These are phyloP conservation scores for Neurospora cerealis DNA, from an alignment of 495 filamentous ascomycete genomes.

Conservation along the genomic window DNA sequence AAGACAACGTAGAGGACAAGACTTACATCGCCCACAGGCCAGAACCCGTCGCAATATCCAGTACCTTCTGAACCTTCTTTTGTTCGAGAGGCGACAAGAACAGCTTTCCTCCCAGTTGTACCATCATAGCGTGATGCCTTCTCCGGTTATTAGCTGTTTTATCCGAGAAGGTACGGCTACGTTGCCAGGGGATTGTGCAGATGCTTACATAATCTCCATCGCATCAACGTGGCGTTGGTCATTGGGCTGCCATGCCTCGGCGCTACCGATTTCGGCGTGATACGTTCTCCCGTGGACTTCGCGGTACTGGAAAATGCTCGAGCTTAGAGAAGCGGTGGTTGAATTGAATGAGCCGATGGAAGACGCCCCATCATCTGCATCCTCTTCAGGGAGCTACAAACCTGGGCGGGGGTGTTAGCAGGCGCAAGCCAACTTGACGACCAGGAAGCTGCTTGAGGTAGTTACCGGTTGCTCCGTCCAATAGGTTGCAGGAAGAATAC, in stretches of 20 bases:
- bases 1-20: background rate
- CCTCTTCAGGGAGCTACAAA: background rate
- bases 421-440: background rate
- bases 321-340: background rate
- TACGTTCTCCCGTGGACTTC: constrained; percentile 2
- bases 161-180: background rate
- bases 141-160: background rate
- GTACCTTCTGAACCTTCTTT: constrained; percentile 34
- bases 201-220: constrained; percentile 18
- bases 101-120: constrained; percentile 23
- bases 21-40: constrained; percentile 45
- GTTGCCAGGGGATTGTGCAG: background rate
- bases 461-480: background rate
- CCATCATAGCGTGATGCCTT: background rate
- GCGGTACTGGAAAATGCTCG: background rate
- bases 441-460: background rate
- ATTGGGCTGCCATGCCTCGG: constrained; percentile 25
- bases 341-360: background rate
- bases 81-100: constrained; percentile 38
- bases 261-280: constrained; percentile 19
- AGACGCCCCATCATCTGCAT: background rate
- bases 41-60: constrained; percentile 54
- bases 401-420: background rate
- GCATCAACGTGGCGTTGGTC: constrained; percentile 23
- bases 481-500: background rate